Conservation (phyloP, 2,329 filamentous ascomycete genomes). For the Cordyceps fumosorosea region DNA sequence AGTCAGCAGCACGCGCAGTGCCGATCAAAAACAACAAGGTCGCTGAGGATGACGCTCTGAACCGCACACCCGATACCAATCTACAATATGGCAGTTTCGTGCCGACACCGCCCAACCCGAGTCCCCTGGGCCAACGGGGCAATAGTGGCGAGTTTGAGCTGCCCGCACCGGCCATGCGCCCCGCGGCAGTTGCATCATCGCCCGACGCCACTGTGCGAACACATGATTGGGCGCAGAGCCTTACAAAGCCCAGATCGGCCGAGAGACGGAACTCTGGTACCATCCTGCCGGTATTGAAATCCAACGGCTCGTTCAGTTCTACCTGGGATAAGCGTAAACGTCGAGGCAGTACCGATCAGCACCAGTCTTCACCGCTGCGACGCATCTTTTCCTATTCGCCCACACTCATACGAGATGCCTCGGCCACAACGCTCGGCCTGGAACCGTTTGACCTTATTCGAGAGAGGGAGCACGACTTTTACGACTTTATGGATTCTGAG, state of each 20-base stretch:
- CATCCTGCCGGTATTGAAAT: slow-evolving; percentile 2
- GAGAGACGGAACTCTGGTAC: not conserved
- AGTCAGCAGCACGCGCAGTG: not conserved
- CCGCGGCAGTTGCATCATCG: slow-evolving; percentile 16
- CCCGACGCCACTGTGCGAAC: not conserved
- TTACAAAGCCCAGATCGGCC: not conserved
- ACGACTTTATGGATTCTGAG: slow-evolving; percentile 74
- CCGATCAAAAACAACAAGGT: not conserved
- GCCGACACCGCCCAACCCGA: slow-evolving; percentile 30
- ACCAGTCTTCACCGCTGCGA: slow-evolving; percentile 26
- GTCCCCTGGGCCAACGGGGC: slow-evolving; percentile 20
- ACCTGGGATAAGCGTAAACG: slow-evolving; percentile 1
- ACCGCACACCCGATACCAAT: slow-evolving; percentile 27
- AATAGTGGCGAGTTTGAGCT: slow-evolving; percentile 39
- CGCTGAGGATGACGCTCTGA: slow-evolving; percentile 36
- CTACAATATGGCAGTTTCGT: slow-evolving; percentile 50
- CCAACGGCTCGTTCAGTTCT: not conserved
- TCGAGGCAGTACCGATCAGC: slow-evolving; percentile 17
- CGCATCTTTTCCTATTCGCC: slow-evolving; percentile 30
- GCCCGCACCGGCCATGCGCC: slow-evolving; percentile 44
- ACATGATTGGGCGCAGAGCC: not conserved
- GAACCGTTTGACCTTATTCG: slow-evolving; percentile 56
- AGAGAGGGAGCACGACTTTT: slow-evolving; percentile 75
- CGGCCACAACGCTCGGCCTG: slow-evolving; percentile 30
- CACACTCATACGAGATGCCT: slow-evolving; percentile 18